These are phyloP conservation scores for Macrotyloma uniflorum DNA, from an alignment of 306 rosid genomes.

Conservation along the genomic window DNA sequence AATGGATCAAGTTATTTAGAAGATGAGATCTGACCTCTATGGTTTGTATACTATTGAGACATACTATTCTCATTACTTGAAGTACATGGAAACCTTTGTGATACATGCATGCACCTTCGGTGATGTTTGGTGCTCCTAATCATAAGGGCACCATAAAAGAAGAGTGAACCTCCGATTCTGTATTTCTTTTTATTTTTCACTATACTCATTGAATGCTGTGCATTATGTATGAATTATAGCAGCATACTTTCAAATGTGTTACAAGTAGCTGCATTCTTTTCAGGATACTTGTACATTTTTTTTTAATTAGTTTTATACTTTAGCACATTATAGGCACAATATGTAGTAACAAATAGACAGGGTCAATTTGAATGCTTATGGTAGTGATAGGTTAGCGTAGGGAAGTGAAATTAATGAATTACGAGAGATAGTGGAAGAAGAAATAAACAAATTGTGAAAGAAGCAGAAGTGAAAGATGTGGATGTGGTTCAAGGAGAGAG, in stretches of 20 bases:
- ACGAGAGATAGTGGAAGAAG: not conserved
- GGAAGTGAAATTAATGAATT: not conserved
- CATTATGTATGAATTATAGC: not conserved
- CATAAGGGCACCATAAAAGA: not conserved
- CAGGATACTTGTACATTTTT: not conserved
- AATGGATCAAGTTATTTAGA: constrained; percentile 13
- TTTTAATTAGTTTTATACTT: not conserved
- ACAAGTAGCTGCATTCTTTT: not conserved
- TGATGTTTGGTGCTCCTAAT: constrained; percentile 11
- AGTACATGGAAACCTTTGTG: constrained; percentile 19
- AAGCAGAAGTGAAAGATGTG: not conserved
- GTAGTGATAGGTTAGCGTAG: not conserved
- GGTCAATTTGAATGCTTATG: not conserved
- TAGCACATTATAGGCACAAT: not conserved
- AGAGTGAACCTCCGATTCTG: not conserved
- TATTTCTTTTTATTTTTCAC: not conserved
- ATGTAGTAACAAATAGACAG: not conserved
- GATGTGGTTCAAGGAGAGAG: not conserved
- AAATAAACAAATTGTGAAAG: not conserved
- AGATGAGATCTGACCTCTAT: constrained; percentile 8
- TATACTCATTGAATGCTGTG: not conserved
- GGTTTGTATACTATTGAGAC: constrained; percentile 15
- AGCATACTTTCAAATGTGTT: constrained; percentile 11
- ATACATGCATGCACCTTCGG: constrained; percentile 7
- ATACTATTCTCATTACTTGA: constrained; percentile 19